These are phyloP conservation scores for Themeda triandra DNA, from an alignment of 176 grass and related monocot genomes.

Conservation along the genomic window DNA sequence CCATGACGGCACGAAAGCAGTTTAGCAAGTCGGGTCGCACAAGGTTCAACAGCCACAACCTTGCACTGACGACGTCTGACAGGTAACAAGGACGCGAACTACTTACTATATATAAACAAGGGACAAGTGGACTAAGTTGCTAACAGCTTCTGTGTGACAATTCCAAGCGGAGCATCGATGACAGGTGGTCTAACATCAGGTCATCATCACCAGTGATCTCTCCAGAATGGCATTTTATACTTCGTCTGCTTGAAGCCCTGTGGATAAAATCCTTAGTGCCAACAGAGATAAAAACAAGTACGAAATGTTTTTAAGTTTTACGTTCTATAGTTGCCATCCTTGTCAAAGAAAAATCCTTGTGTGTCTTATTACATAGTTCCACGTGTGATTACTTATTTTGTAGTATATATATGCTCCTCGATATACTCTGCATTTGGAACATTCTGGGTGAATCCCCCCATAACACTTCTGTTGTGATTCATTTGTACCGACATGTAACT, in stretches of 20 bases:
- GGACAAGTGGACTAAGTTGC: not conserved
- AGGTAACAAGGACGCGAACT: not conserved
- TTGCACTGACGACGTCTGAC: not conserved
- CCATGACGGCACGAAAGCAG: not conserved
- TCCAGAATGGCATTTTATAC: slow-evolving; percentile 26
- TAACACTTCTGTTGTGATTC: not conserved
- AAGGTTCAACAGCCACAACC: not conserved
- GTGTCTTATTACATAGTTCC: not conserved
- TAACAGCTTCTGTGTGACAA: not conserved
- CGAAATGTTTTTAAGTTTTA: not conserved
- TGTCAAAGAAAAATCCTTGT: not conserved
- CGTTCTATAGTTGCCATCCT: not conserved
- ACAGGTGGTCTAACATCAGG: not conserved
- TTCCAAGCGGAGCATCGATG: not conserved
- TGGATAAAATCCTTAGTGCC: not conserved
- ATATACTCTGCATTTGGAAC: not conserved
- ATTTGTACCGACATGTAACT: not conserved
- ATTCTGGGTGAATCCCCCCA: not conserved
- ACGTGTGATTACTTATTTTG: not conserved
- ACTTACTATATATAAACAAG: not conserved
- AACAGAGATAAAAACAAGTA: not conserved
- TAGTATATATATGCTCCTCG: not conserved
- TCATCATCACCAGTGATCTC: not conserved
- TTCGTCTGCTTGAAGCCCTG: slow-evolving; percentile 43
- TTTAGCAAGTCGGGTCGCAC: not conserved